These are phyloP conservation scores for Ogataea pilisensis DNA, from an alignment of 805 yeast genomes.

Conservation along the genomic window DNA sequence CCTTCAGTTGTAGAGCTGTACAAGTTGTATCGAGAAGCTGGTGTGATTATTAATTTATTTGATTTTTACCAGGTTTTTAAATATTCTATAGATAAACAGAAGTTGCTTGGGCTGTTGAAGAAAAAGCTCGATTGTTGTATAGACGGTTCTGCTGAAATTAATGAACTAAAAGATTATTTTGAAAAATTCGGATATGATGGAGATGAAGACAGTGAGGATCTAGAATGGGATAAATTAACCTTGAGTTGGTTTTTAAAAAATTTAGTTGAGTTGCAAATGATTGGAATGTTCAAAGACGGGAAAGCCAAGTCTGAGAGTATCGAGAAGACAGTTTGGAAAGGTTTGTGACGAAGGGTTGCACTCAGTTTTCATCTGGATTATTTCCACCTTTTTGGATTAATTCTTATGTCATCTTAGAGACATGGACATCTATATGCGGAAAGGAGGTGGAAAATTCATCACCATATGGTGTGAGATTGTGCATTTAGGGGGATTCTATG, in stretches of 20 bases:
- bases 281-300: constrained; percentile 66
- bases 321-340: constrained; percentile 72
- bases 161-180: neutral
- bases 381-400: too few species aligned
- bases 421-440: too few species aligned
- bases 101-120: constrained; percentile 15
- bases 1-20: constrained; percentile 56
- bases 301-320: constrained; percentile 58
- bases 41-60: constrained; percentile 41
- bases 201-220: constrained; percentile 33
- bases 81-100: constrained; percentile 27
- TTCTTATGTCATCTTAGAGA: too few species aligned
- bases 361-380: too few species aligned
- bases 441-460: too few species aligned
- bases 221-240: constrained; percentile 57
- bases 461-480: too few species aligned
- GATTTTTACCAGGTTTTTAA: constrained; percentile 34
- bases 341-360: constrained; percentile 36
- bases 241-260: constrained; percentile 74
- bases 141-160: neutral
- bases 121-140: constrained; percentile 2
- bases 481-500: too few species aligned
- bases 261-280: constrained; percentile 60
- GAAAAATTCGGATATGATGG: neutral
- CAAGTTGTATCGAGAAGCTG: constrained; percentile 75